These are phyloP conservation scores for Oryza longistaminata DNA, from an alignment of 176 grass and related monocot species.

Conservation along the genomic window DNA sequence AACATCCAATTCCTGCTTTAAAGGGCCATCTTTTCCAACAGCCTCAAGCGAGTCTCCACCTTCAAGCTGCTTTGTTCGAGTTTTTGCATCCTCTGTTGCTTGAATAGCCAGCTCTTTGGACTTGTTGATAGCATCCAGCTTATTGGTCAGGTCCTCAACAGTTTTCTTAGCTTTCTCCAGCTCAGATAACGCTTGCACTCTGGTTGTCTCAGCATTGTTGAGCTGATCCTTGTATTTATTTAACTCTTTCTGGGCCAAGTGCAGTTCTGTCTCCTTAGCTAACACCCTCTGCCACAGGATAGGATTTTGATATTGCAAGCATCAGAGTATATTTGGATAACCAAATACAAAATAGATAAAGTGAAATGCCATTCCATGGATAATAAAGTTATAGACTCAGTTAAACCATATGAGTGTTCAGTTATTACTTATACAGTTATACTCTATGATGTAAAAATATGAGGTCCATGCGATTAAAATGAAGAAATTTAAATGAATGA, in stretches of 20 bases:
- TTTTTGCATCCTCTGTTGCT: slow-evolving; percentile 77
- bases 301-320: slow-evolving; percentile 29
- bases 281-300: slow-evolving; percentile 55
- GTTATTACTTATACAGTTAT: neutral
- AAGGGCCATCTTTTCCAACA: slow-evolving; percentile 58
- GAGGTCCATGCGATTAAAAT: neutral
- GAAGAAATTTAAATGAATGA: slow-evolving; percentile 4
- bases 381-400: slow-evolving; percentile 16
- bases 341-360: slow-evolving; percentile 29
- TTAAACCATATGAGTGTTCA: slow-evolving; percentile 18
- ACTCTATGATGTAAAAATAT: neutral
- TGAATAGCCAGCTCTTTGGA: slow-evolving; percentile 78
- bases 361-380: neutral
- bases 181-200: slow-evolving; percentile 76
- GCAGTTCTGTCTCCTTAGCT: slow-evolving; percentile 88
- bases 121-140: slow-evolving; percentile 74
- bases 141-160: slow-evolving; percentile 69
- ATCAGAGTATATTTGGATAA: slow-evolving; percentile 28
- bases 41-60: slow-evolving; percentile 45
- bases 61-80: slow-evolving; percentile 73
- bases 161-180: slow-evolving; percentile 83
- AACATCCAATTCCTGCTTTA: slow-evolving; percentile 78
- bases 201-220: slow-evolving; percentile 73
- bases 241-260: slow-evolving; percentile 84
- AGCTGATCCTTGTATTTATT: slow-evolving; percentile 91